Evolutionary conservation across 106 monocot species (phyloP), one percentile per base, ranked within the genome.

Genomic region (Narthecium ossifragum): DNA sequence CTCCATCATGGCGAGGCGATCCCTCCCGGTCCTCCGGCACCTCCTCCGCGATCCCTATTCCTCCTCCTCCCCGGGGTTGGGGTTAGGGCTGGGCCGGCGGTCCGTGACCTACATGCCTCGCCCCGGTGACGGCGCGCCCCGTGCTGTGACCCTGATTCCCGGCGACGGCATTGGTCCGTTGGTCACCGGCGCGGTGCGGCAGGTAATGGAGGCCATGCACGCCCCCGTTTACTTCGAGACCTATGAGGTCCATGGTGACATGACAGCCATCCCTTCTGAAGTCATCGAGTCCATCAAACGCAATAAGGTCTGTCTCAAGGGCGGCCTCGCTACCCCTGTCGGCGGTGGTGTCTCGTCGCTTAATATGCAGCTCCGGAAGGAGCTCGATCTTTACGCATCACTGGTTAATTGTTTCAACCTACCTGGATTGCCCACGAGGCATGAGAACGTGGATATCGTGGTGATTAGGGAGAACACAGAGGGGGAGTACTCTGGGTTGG

Each of bases 161-260:
- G 61, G 61, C 8, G 61, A 61, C 17, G 61, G 61, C 15, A 61
- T 61, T 28, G 61, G 61, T 8, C 61, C 61, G 29, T 27, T 60
- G 1, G 61, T 61, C 17, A 61, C 61, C 28, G 61, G 61, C 3
- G 61, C 61, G 0, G 61, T 61, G 18, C 61, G 29, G 45, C 61
- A 61, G n/a, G 61, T 61, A 7, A 61, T 61, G 61, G 61, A 61
- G 26, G 61, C 61, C 27, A 61, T 61, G 61, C 61, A 61, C 26
- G 61, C 61, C 15, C 61, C 61, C 6, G 61, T 61, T 2, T 46
- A 46, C 61, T 61, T 61, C 27, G 61, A 61, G 29, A 29, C 61
- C 3, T 61, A 61, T 28, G 61, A 61, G 43, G 61, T 61, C 15
- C 61, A 61, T 20, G 61, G 61, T 15, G 61, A 61, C 17, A 61